Evolutionary conservation across 1,284 basidiomycete species (phyloP).

Genomic region (Athelia psychrophila): DNA sequence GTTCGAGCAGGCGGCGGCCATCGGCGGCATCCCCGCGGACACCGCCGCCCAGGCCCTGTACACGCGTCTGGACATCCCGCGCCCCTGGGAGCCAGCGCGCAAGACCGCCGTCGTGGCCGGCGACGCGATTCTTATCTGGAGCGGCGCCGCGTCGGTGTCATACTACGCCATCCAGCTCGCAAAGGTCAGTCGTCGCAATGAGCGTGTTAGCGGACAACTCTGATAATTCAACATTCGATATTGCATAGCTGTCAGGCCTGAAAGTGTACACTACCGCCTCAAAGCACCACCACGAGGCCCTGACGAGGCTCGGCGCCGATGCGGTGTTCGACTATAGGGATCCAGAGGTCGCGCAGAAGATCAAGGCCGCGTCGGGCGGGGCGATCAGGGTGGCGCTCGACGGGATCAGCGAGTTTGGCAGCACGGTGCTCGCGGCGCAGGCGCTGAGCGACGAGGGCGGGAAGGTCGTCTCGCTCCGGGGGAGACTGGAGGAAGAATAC

Average conservation of each 20-base stretch:
- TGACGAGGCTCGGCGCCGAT: slow-evolving; percentile 32
- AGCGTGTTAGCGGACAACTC: too few species aligned
- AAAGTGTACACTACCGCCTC: slow-evolving; percentile 25
- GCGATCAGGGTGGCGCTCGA: background rate
- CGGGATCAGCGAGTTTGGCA: background rate
- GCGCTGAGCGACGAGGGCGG: background rate
- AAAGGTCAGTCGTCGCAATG: background rate
- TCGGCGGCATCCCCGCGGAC: background rate
- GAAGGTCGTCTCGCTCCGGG: background rate
- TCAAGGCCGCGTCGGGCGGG: slow-evolving; percentile 1
- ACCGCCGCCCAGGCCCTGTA: background rate
- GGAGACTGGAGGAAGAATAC: too few species aligned
- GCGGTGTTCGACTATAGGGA: slow-evolving; percentile 22
- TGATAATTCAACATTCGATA: too few species aligned
- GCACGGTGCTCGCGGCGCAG: background rate
- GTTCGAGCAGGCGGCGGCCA: background rate
- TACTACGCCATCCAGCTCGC: slow-evolving; percentile 34
- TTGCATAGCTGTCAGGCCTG: background rate
- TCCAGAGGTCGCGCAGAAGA: slow-evolving; percentile 7
- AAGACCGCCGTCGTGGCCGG: background rate
- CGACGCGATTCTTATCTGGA: slow-evolving; percentile 15
- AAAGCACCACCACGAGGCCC: slow-evolving; percentile 26
- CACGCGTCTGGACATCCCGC: background rate
- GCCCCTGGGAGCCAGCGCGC: background rate
- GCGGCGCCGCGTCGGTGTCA: slow-evolving; percentile 33